phyloP scores from a whole-genome alignment of 352 stramenopile genomes.

The Globisporangium camurandrum region DNA sequence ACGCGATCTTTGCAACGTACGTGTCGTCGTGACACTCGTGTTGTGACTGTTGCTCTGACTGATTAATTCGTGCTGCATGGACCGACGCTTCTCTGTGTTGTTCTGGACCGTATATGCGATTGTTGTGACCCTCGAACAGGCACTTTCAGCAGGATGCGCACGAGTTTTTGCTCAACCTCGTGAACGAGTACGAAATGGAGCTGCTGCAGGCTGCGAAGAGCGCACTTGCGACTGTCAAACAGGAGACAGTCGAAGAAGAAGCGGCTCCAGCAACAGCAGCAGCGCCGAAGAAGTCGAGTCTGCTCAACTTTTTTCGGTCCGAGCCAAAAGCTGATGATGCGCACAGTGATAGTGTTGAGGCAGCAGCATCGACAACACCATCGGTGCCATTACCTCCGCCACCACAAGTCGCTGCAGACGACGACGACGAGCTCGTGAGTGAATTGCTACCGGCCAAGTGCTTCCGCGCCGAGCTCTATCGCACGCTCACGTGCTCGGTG shows the following conservation, averaged over 20 bases:
- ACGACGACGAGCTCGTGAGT: conserved; percentile 47
- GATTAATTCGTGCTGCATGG: too few species aligned
- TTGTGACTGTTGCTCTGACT: neutral
- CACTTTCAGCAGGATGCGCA: conserved; percentile 84
- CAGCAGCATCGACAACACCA: neutral
- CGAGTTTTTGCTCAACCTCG: conserved; percentile 78
- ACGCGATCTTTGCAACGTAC: conserved; percentile 78
- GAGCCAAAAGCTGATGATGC: conserved; percentile 15
- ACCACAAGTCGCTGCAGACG: conserved; percentile 17
- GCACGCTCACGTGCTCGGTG: conserved; percentile 66
- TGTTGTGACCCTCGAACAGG: conserved; percentile 28
- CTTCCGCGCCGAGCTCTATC: conserved; percentile 70
- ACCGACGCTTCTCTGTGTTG: too few species aligned
- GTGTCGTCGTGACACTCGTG: conserved; percentile 7
- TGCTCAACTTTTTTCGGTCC: conserved; percentile 56
- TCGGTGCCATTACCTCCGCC: conserved; percentile 10
- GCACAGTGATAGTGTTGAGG: neutral
- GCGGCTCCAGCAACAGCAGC: conserved; percentile 14
- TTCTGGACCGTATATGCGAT: too few species aligned
- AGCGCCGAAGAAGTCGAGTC: conserved; percentile 32
- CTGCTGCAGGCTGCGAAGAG: conserved; percentile 39
- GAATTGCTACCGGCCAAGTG: conserved; percentile 62
- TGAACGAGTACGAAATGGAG: conserved; percentile 84
- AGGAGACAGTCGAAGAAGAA: conserved; percentile 9
- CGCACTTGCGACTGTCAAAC: conserved; percentile 10